These are phyloP conservation scores for Eudorina sp. DNA, from an alignment of 139 green algal species.

Conservation along the genomic window DNA sequence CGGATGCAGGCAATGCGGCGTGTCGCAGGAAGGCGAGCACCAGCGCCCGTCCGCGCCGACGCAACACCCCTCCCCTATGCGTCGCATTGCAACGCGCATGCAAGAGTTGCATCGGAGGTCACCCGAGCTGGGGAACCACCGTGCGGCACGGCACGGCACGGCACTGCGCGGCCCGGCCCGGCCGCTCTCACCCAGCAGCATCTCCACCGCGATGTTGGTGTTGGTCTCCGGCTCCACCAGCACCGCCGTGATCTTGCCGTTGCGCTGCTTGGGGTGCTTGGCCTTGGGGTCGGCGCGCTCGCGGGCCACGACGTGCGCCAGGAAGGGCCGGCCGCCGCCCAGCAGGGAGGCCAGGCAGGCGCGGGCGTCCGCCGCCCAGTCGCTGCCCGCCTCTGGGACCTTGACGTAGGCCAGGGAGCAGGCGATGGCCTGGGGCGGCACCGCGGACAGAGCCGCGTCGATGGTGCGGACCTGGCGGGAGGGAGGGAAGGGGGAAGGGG, in stretches of 20 bases:
- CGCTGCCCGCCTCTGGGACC: constrained; percentile 49
- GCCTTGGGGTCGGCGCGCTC: constrained; percentile 62
- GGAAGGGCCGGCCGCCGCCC: constrained; percentile 40
- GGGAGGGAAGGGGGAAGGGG: not conserved
- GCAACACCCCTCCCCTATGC: too few species aligned
- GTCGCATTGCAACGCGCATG: too few species aligned
- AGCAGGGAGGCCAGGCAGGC: constrained; percentile 46
- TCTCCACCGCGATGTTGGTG: constrained; percentile 60
- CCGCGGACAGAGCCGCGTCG: constrained; percentile 76
- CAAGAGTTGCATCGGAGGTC: too few species aligned
- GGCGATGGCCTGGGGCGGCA: constrained; percentile 75
- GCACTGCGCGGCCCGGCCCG: too few species aligned
- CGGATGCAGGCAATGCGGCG: too few species aligned
- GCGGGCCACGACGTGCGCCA: constrained; percentile 53
- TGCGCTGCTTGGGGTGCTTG: constrained; percentile 64
- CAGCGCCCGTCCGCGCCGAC: too few species aligned
- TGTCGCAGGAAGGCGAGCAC: too few species aligned
- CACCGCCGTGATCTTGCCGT: constrained; percentile 59
- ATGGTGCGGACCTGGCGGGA: constrained; percentile 68
- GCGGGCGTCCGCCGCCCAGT: constrained; percentile 50
- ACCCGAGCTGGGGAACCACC: too few species aligned
- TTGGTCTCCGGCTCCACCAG: constrained; percentile 53
- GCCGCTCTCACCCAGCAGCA: constrained; percentile 55
- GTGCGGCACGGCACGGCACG: too few species aligned
- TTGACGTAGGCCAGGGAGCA: constrained; percentile 75